These are phyloP conservation scores for Kwoniella shivajii DNA, from an alignment of 1,284 basidiomycete species.

Conservation along the genomic window DNA sequence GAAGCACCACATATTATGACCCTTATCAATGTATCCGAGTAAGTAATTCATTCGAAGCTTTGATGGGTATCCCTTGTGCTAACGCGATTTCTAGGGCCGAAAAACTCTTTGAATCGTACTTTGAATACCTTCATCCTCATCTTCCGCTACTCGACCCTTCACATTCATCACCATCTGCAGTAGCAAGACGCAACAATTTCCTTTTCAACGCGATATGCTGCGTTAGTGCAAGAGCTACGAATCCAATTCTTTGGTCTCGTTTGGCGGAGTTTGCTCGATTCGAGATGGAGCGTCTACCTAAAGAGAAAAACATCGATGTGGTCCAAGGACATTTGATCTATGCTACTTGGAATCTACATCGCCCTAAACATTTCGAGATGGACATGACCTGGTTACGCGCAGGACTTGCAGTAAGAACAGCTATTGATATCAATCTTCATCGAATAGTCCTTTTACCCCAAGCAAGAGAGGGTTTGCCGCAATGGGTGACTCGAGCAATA, in stretches of 20 bases:
- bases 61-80: not conserved
- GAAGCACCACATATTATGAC: conserved; percentile 42
- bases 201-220: conserved; percentile 47
- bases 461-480: conserved; percentile 30
- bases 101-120: conserved; percentile 36
- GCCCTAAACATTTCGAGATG: conserved; percentile 36
- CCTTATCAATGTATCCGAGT: conserved; percentile 34
- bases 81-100: conserved; percentile 24
- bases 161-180: conserved; percentile 24
- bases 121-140: conserved; percentile 37
- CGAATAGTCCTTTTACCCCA: conserved; percentile 30
- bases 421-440: conserved; percentile 44
- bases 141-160: conserved; percentile 33
- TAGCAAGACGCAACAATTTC: conserved; percentile 39
- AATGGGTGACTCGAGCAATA: conserved; percentile 29
- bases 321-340: conserved; percentile 42
- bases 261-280: conserved; percentile 35
- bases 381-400: conserved; percentile 40
- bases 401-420: conserved; percentile 33
- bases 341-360: conserved; percentile 41
- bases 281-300: conserved; percentile 41
- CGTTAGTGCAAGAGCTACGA: conserved; percentile 34
- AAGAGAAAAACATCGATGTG: conserved; percentile 42
- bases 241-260: conserved; percentile 36
- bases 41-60: not conserved